phyloP scores from a whole-genome alignment of 257 asterid genomes.

The Gentiana macrophylla region DNA sequence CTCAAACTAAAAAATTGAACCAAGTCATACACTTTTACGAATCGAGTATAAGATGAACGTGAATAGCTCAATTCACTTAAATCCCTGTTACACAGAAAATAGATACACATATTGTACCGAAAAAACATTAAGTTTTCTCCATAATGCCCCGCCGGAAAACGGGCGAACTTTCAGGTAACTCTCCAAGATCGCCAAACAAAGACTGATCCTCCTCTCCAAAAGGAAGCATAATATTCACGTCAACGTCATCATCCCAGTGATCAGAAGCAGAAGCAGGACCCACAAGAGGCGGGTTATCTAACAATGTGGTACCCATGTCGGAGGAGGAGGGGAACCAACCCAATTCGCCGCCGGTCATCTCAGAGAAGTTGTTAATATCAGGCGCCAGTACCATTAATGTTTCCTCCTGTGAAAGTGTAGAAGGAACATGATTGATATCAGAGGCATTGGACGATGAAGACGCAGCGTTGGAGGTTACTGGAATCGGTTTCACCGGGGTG shows the following conservation, averaged over 20 bases:
- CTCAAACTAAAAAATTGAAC: too few relatives aligned
- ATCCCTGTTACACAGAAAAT: too few relatives aligned
- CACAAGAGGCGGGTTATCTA: slow-evolving; percentile 39
- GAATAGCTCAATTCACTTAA: too few relatives aligned
- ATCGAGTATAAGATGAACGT: too few relatives aligned
- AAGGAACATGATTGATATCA: background rate
- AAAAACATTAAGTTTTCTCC: slow-evolving; percentile 33
- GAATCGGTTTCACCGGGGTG: slow-evolving; percentile 5
- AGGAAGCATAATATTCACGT: slow-evolving; percentile 36
- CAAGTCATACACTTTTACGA: too few relatives aligned
- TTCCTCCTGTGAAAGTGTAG: slow-evolving; percentile 23
- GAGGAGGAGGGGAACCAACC: slow-evolving; percentile 71
- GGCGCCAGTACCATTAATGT: slow-evolving; percentile 23
- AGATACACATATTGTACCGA: slow-evolving; percentile 24
- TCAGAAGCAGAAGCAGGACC: slow-evolving; percentile 30
- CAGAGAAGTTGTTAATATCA: slow-evolving; percentile 26
- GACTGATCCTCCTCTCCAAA: slow-evolving; percentile 65
- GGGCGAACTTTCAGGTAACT: slow-evolving; percentile 59
- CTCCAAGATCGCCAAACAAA: slow-evolving; percentile 69
- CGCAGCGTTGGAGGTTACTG: slow-evolving; percentile 6
- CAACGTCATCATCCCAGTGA: slow-evolving; percentile 13
- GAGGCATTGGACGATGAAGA: slow-evolving; percentile 10
- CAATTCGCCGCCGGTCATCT: slow-evolving; percentile 47
- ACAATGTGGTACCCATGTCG: slow-evolving; percentile 36
- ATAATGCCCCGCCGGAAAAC: slow-evolving; percentile 43